Evolutionary conservation across 2,329 filamentous ascomycete species (phyloP).

Genomic region (Diaporthe caulivora): DNA sequence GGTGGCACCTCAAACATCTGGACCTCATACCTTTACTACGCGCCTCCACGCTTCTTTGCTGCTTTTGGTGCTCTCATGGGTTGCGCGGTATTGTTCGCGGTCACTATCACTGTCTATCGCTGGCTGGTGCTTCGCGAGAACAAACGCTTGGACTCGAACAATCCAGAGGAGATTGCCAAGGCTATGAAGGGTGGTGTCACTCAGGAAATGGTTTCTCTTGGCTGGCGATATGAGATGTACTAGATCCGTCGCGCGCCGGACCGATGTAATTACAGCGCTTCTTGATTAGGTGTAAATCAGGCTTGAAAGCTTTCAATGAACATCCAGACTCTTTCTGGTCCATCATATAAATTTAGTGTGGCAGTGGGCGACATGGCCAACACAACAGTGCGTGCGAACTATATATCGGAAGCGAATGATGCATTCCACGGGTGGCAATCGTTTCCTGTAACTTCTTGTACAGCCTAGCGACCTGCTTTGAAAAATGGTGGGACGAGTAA

Average conservation of each 20-base stretch:
- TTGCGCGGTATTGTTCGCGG: constrained; percentile 49
- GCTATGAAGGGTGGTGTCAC: constrained; percentile 56
- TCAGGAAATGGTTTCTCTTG: constrained; percentile 56
- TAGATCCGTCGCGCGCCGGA: constrained; percentile 32
- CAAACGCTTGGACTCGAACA: constrained; percentile 52
- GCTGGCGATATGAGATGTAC: constrained; percentile 60
- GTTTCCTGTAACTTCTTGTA: too few species aligned
- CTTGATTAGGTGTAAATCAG: neutral
- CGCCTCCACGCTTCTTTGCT: constrained; percentile 53
- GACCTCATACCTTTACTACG: constrained; percentile 53
- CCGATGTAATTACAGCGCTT: neutral
- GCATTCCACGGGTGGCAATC: too few species aligned
- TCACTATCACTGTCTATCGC: constrained; percentile 52
- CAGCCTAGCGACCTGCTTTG: too few species aligned
- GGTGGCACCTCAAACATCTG: constrained; percentile 51
- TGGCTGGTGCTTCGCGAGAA: constrained; percentile 55
- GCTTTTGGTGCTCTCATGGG: constrained; percentile 55
- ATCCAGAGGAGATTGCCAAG: constrained; percentile 52
- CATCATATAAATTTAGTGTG: too few species aligned
- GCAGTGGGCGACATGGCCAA: neutral
- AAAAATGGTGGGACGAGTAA: too few species aligned
- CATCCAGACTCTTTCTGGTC: neutral
- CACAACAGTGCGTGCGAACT: too few species aligned
- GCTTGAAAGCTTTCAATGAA: neutral
- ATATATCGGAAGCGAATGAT: neutral